Base-by-base conservation (phyloP, 2,329 filamentous ascomycete genomes). In the Scortechinia acanthostroma region DNA sequence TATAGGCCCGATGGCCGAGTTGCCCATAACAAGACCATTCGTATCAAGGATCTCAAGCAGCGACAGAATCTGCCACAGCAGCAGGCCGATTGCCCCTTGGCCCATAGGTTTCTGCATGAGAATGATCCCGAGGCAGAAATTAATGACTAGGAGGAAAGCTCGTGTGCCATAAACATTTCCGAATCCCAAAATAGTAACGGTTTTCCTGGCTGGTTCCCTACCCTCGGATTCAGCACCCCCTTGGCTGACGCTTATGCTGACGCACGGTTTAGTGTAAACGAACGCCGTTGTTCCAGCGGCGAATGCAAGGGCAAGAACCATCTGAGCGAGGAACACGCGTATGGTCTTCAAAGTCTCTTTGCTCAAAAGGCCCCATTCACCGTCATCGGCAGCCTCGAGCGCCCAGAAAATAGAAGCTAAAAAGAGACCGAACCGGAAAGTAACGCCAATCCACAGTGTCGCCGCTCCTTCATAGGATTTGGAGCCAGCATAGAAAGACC, bases 41-140 rank as follows among this genome's bases (percentile, higher is more conserved):
- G 80, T 67, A 58, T 86, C 77, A 42, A 83, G 59, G 50, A 85
- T 70, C 59, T 86, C 78, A 48, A 76, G 60, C n/a, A 86, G 76
- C 10, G 88, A 89, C 49, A 98, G 79, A 37, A 95, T 82, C 65
- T 96, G 91, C 81, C 91, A 91, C 48, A 90, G 70, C 63, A 93
- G 80, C 43, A 97, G 71, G 4, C 80, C 86, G 43, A 97, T 76
- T 1, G 90, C 82, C 43, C 89, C 91, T 47, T 83, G 83, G 44
- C 93, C 93, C 88, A 98, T 94, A 15, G 93, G 93, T 61, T 97
- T 97, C 50, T 91, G 86, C 21, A 97, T 74, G 4, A 96, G 74
- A 45, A 89, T 77, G 47, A 90, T 79, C 1, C 82, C 86, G 5
- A 88, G 74, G 21, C 88, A 74, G 62, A 94, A 81, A 58, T 91